Conservation (phyloP, 306 rosid species). For the Ceratonia siliqua region DNA sequence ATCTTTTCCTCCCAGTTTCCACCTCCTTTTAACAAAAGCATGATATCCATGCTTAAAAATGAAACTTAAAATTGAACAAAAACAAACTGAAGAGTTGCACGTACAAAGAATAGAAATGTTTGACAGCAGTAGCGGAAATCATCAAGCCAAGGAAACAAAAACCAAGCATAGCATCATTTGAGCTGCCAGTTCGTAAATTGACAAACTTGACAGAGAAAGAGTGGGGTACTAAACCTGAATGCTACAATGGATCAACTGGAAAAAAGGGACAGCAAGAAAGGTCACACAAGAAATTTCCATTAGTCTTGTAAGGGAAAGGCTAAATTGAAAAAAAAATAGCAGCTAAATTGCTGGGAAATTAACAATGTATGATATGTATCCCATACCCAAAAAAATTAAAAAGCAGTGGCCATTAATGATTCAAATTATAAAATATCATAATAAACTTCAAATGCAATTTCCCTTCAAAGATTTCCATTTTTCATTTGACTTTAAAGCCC, state of each 20-base stretch:
- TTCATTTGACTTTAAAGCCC: background rate
- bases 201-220: no score
- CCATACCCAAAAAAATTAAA: background rate
- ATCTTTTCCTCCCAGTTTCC: no score
- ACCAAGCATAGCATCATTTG: no score
- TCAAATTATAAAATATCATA: background rate
- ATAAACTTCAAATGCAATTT: background rate
- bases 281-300: background rate
- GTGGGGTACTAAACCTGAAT: no score
- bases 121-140: background rate
- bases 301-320: background rate
- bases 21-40: background rate
- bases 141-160: no score
- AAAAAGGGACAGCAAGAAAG: background rate
- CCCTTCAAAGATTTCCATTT: slow-evolving; percentile 1
- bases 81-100: background rate
- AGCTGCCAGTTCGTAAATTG: no score
- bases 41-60: background rate
- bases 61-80: no score
- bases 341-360: background rate
- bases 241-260: background rate
- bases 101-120: background rate
- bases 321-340: background rate
- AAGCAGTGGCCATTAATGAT: background rate
- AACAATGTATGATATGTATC: background rate